Evolutionary conservation across 2,329 filamentous ascomycete genomes (phyloP), one percentile per base, ranked within the genome.

Genomic region (Truncatella angustata): DNA sequence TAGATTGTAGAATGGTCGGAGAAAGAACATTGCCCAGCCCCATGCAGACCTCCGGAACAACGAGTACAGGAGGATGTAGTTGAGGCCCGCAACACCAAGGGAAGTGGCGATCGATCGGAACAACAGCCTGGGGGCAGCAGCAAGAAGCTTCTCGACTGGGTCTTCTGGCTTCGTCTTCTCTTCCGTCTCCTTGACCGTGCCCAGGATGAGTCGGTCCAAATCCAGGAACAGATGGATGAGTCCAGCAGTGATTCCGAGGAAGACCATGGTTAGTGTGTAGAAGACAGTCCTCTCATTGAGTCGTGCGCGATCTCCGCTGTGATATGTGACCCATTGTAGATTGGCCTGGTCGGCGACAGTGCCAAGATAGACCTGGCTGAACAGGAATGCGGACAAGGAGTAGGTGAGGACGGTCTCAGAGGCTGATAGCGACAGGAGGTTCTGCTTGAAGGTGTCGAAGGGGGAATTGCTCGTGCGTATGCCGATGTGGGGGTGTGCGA

Each of bases 211-310:
- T 35, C 79, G 80, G 67, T 96, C 91, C 56, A 85, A 83, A 64
- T 96, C 91, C 48, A 73, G 75, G 64, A 80, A 84, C 14, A 96
- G 74, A 66, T 97, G 92, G 28, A 80, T 64, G 10, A 79, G 63
- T 1, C 87, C 83, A 67, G 96, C 89, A n/a, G 79, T 71, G 9
- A 88, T 53, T 4, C 88, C 90, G 39, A 94, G 77, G 1, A 85
- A 68, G 3, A 86, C 65, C 58, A 94, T 82, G 62, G 88, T 85
- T 54, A 80, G 82, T 30, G 89, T 85, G 47, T 96, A 75, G 66
- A 91, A 94, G 23, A 97, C 80, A 1, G 91, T 87, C 58, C 88
- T 83, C 74, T 97, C 93, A 66, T 97, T 97, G 53, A 97, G 72
- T 49, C 84, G 80, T 18, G 87, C 80, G 32, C 91, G 81, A 66